Base-by-base conservation (phyloP, 2,329 filamentous ascomycete genomes). In the Dendrostoma leiphaemia region DNA sequence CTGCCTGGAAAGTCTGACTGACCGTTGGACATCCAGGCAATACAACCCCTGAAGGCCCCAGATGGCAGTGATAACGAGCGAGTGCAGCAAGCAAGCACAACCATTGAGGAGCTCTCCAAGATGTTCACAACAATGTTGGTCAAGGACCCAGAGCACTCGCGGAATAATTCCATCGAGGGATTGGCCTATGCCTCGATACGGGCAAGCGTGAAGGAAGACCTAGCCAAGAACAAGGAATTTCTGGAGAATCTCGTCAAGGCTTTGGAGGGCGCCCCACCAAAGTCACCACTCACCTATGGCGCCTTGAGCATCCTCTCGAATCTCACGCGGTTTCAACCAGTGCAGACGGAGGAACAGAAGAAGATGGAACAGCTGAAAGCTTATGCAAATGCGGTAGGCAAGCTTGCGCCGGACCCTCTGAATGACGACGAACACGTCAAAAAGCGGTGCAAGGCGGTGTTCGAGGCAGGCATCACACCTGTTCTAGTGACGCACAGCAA, bases 351-450 rank as follows among this genome's bases (percentile, higher is more conserved):
- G 59, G 94, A 99, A 70, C 88, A 97, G 64, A 94, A 93, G 74
- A 91, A 90, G 65, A 90, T 99, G 74, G 83, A 83, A 6, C 90
- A 99, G 68, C 81, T 99, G 41, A 97, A 96, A 74, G 90, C 91
- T 2, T 99, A 97, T 64, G 94, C 94, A 13, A 90, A 96, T 66
- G 89, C 91, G 1, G 85, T 86, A 5, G 91, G 90, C 64, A 82
- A 83, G 57, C 67, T 81, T 0, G 74, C 79, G 3, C 75, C 81
- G 0, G 84, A 92, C 65, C 82, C 84, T 7, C 76, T 95, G 0
- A 86, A 94, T 54, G 83, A 91, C 57, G 86, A 96, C 54, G 78
- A 86, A 2, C 84, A 89, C 60, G 91, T 96, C 31, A 78, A 82
- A 15, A 79, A 81, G 57, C 85, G 94, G 23, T 97, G 93, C 69